Conservation (phyloP, 176 grass and related monocot species). For the Lolium perenne region DNA sequence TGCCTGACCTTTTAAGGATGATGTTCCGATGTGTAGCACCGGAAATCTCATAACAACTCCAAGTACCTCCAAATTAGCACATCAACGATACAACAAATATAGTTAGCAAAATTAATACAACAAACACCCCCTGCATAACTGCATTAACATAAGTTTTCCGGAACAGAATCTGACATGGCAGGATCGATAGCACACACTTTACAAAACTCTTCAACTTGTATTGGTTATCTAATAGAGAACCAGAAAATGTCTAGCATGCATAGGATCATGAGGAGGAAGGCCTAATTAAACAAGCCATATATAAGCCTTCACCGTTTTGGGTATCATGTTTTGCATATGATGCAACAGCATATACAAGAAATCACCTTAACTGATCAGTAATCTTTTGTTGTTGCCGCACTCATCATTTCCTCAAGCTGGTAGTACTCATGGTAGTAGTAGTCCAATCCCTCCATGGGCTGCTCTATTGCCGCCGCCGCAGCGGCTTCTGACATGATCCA, state of each 20-base stretch:
- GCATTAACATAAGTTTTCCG: background rate
- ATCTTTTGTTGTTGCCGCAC: conserved; percentile 35
- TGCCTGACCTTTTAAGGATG: background rate
- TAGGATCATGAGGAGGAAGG: conserved; percentile 22
- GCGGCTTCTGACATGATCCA: conserved; percentile 1
- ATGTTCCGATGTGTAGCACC: background rate
- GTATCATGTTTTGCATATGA: conserved; percentile 13
- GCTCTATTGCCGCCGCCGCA: background rate
- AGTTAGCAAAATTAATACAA: background rate
- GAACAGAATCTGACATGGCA: background rate
- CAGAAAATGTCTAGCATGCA: background rate
- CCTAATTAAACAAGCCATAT: conserved; percentile 4
- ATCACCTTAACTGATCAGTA: conserved; percentile 48
- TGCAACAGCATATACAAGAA: conserved; percentile 40
- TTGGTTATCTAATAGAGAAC: conserved; percentile 1
- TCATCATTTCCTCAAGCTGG: conserved; percentile 49
- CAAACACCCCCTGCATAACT: no score
- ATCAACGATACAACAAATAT: conserved; percentile 12
- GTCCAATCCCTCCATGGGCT: conserved; percentile 48
- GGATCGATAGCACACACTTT: conserved; percentile 21
- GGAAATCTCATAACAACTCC: conserved; percentile 11
- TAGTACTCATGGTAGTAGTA: conserved; percentile 50
- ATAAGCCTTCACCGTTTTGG: background rate
- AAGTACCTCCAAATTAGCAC: conserved; percentile 2
- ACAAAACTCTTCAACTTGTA: background rate